These are phyloP conservation scores for Eutrema yunnanense DNA, from an alignment of 345 rosid species.

Conservation along the genomic window DNA sequence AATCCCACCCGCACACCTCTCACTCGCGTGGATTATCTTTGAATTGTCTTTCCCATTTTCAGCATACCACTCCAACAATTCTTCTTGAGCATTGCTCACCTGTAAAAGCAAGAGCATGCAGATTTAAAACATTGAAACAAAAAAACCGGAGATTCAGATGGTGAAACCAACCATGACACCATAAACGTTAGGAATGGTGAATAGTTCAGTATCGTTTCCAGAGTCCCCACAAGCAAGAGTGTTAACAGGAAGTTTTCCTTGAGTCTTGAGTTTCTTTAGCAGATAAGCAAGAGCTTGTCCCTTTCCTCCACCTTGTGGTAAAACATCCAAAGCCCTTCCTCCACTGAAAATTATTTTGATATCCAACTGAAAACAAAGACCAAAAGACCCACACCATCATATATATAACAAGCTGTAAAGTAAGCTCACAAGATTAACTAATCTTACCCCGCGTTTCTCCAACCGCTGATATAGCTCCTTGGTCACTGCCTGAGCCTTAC, in stretches of 20 bases:
- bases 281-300: constrained; percentile 97
- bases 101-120: constrained; percentile 13
- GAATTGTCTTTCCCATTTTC: constrained; percentile 72
- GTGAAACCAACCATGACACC: constrained; percentile 78
- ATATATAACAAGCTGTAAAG: not conserved
- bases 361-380: constrained; percentile 50
- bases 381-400: not conserved
- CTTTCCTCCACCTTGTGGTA: constrained; percentile 92
- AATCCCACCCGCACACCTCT: constrained; percentile 87
- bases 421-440: not conserved
- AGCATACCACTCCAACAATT: constrained; percentile 80
- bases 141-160: not conserved
- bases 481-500: constrained; percentile 57
- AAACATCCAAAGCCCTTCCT: constrained; percentile 83
- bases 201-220: constrained; percentile 93
- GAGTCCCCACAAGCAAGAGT: constrained; percentile 98
- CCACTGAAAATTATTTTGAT: constrained; percentile 89
- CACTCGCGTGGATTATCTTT: constrained; percentile 66
- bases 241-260: constrained; percentile 58
- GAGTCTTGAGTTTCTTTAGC: constrained; percentile 56
- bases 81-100: constrained; percentile 97
- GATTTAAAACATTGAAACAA: not conserved
- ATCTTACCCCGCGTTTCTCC: constrained; percentile 58
- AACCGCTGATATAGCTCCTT: constrained; percentile 52
- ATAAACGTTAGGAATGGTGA: constrained; percentile 72